phyloP scores from a whole-genome alignment of 192 early-diverging fungal species.

The Rhizophagus sp. region DNA sequence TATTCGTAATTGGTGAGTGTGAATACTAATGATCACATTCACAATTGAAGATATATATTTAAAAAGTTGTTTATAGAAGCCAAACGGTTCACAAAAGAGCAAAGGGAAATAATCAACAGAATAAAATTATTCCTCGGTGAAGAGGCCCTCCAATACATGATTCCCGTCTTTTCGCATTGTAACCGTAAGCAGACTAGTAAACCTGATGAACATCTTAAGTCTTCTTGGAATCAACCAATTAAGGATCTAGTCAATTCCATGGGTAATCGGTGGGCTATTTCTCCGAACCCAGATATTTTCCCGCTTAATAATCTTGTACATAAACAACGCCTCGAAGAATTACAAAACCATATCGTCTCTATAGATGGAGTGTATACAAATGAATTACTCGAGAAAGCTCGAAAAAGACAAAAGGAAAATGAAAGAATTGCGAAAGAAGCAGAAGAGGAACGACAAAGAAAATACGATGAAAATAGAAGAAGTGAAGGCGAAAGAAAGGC shows the following conservation, averaged over 20 bases:
- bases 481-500: neutral
- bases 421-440: neutral
- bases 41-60: neutral
- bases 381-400: neutral
- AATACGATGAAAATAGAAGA: neutral
- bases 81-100: neutral
- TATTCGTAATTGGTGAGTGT: neutral
- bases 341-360: neutral
- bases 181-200: neutral
- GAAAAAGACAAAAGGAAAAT: neutral
- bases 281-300: neutral
- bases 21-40: too few relatives aligned
- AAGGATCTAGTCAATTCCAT: neutral
- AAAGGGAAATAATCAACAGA: neutral
- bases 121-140: neutral
- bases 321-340: neutral
- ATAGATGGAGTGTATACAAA: conserved; percentile 1
- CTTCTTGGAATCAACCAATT: neutral
- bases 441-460: neutral
- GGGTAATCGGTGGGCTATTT: conserved; percentile 2
- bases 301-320: too few relatives aligned
- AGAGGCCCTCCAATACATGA: neutral
- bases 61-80: neutral
- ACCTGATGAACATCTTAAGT: neutral
- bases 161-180: neutral